Conservation (phyloP, 2,329 filamentous ascomycete species). For the Grosmannia serpens region DNA sequence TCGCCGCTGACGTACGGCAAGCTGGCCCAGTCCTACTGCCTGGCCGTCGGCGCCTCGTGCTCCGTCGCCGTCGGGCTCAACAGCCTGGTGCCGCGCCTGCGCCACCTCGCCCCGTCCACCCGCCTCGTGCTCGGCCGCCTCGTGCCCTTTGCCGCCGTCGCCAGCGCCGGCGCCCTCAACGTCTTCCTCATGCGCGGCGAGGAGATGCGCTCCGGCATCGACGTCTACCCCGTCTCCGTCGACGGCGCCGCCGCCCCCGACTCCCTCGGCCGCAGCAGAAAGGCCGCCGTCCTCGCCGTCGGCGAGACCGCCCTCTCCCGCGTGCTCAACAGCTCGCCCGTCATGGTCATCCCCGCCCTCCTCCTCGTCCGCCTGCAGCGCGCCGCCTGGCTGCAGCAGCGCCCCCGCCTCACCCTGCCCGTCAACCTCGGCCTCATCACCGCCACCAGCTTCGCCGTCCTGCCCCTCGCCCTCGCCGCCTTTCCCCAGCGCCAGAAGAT, state of each 20-base stretch:
- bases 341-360: slow-evolving; percentile 92
- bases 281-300: slow-evolving; percentile 80
- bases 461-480: slow-evolving; percentile 79
- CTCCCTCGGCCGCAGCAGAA: slow-evolving; percentile 75
- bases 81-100: slow-evolving; percentile 74
- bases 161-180: slow-evolving; percentile 81
- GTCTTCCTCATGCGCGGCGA: slow-evolving; percentile 96
- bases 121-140: slow-evolving; percentile 70
- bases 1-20: slow-evolving; percentile 72
- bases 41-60: slow-evolving; percentile 88
- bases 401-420: slow-evolving; percentile 66
- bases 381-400: slow-evolving; percentile 66
- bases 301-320: slow-evolving; percentile 85
- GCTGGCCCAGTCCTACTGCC: slow-evolving; percentile 78
- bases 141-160: slow-evolving; percentile 92
- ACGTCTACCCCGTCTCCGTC: slow-evolving; percentile 64
- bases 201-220: slow-evolving; percentile 86
- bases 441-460: slow-evolving; percentile 72
- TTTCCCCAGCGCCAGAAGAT: slow-evolving; percentile 89
- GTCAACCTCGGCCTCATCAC: slow-evolving; percentile 84
- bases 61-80: slow-evolving; percentile 89
- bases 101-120: slow-evolving; percentile 61
- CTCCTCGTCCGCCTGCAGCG: slow-evolving; percentile 75
- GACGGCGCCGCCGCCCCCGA: slow-evolving; percentile 23
- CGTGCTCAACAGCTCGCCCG: slow-evolving; percentile 86